Evolutionary conservation across 345 rosid species (phyloP), one percentile per base, ranked within the genome.

Genomic region (Clausena lansium): DNA sequence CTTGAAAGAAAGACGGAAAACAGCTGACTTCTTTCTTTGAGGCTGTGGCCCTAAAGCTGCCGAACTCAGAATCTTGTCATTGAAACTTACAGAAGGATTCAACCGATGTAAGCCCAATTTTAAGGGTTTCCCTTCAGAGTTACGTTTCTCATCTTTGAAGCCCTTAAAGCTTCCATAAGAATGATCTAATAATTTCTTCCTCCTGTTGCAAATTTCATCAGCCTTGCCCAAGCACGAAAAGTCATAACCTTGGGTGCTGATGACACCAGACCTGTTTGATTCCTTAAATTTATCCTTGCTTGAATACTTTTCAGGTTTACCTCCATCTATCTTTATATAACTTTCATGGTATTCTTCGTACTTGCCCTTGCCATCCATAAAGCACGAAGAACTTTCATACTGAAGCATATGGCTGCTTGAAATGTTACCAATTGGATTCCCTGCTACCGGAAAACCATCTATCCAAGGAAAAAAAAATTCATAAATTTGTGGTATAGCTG

Each of bases 291-390:
- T 84, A 61, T 84, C 83, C 82, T 82, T 83, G 83, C 77, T 61
- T 39, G 54, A 45, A 71, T 47, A 35, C 57, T 73, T 75, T 13
- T 79, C 83, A 1, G 71, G 30, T 69, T 81, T 85, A 27, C 82
- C 79, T 52, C 85, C 88, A 81, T 88, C 91, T 73, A 91, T 90
- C 84, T 86, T 87, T 79, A 91, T 73, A 67, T 77, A 88, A 76
- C 95, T 94, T 76, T 89, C 91, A 61, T 67, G 87, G 71, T 86
- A 92, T 78, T 89, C 92, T 89, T 92, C 92, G 64, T 90, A 90
- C 57, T 87, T 87, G 77, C 91, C 80, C 20, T 68, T 82, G 47
- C 81, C 87, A 74, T 92, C 92, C 62, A 85, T 68, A 59, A 87
- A 77, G 77, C 89, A 64, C 50, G 95, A 88, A 50, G 95, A 91